Evolutionary conservation across 495 filamentous ascomycete species (phyloP).

Genomic region (Lophium mytilinum): DNA sequence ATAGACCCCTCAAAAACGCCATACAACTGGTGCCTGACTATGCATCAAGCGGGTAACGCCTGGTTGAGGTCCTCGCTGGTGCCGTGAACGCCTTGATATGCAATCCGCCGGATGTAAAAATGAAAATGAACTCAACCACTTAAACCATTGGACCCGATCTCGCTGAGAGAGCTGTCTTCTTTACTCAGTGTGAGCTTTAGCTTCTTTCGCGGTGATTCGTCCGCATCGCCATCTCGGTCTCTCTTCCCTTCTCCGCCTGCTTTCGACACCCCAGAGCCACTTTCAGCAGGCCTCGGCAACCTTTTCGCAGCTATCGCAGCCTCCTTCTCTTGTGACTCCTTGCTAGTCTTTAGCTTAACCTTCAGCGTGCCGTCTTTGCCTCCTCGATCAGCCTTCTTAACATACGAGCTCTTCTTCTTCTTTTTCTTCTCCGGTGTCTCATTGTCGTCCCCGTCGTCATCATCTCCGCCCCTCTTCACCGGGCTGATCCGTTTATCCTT

Average conservation of each 20-base stretch:
- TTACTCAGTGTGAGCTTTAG: slow-evolving; percentile 12
- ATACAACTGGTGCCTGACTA: too few relatives aligned
- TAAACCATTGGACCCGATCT: background rate
- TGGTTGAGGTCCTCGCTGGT: too few relatives aligned
- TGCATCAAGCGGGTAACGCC: too few relatives aligned
- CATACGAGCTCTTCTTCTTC: slow-evolving; percentile 35
- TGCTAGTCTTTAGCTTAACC: slow-evolving; percentile 17
- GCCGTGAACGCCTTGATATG: too few relatives aligned
- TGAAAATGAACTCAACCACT: too few relatives aligned
- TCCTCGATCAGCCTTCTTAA: slow-evolving; percentile 26
- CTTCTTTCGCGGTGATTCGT: slow-evolving; percentile 23
- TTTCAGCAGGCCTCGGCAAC: background rate
- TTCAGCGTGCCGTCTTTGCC: slow-evolving; percentile 12
- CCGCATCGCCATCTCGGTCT: slow-evolving; percentile 19
- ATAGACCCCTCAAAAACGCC: too few relatives aligned
- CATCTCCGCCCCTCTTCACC: slow-evolving; percentile 19
- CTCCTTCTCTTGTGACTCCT: slow-evolving; percentile 7
- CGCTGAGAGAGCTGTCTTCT: background rate
- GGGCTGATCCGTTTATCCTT: slow-evolving; percentile 36
- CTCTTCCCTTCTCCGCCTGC: slow-evolving; percentile 18
- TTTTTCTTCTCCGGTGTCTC: slow-evolving; percentile 45
- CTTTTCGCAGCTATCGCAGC: background rate
- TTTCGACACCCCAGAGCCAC: background rate
- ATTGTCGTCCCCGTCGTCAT: slow-evolving; percentile 43
- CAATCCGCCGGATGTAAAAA: too few relatives aligned